Percentiles rank a stretch among this genome's conserved stretches.
These are phyloP conservation scores for Rhizoclosmatium sp. DNA, from an alignment of 192 early-diverging fungal species.

Conservation along the genomic window DNA sequence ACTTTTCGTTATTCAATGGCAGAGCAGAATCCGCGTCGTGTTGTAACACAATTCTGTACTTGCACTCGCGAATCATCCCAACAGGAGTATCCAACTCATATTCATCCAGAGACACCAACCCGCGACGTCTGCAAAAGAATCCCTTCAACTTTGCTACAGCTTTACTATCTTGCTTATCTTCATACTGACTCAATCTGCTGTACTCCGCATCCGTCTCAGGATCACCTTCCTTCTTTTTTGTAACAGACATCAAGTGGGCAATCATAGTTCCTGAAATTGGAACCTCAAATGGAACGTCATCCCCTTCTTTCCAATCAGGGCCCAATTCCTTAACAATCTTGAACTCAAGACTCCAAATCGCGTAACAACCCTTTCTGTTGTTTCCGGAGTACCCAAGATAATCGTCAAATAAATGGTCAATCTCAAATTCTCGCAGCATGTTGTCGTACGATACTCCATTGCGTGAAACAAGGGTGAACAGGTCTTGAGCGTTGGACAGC, in stretches of 20 bases:
- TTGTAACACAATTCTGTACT: background rate
- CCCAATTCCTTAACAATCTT: background rate
- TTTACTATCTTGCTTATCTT: too few relatives aligned
- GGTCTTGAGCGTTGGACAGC: conserved; percentile 37
- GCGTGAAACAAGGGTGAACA: conserved; percentile 32
- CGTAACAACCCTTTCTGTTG: conserved; percentile 29
- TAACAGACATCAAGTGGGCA: too few relatives aligned
- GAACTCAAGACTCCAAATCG: conserved; percentile 34
- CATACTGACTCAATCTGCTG: too few relatives aligned
- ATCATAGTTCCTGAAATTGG: conserved; percentile 1
- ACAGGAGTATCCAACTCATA: too few relatives aligned
- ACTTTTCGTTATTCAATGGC: too few relatives aligned
- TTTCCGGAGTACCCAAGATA: conserved; percentile 34
- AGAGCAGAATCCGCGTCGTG: background rate
- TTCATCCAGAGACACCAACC: too few relatives aligned
- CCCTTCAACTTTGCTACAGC: too few relatives aligned
- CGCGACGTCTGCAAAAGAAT: too few relatives aligned
- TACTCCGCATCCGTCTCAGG: too few relatives aligned
- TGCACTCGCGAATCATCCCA: too few relatives aligned
- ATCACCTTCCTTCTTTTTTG: too few relatives aligned
- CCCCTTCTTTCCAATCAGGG: background rate
- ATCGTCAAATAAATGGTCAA: background rate
- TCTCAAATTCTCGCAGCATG: conserved; percentile 2
- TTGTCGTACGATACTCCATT: background rate
- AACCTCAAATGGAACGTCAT: background rate